Evolutionary conservation across 2,329 filamentous ascomycete genomes (phyloP), one percentile per base, ranked within the genome.

Genomic region (Tolypocladium pustulatum): DNA sequence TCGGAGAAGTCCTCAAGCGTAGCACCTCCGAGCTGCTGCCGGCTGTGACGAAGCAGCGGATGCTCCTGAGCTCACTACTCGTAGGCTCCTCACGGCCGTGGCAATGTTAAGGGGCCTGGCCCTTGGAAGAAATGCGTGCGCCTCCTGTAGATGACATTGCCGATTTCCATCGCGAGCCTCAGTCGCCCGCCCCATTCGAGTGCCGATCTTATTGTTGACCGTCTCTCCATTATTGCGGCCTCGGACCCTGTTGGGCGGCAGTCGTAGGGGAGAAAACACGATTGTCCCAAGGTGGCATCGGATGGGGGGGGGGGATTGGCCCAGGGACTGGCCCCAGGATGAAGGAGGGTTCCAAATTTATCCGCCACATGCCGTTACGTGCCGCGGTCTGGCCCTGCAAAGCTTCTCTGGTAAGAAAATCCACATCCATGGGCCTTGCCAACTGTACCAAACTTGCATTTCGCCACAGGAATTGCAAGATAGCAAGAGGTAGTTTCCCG

Each of bases 311-410:
- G 30, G 17, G 9, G 7, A 8, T 17, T 52, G 49, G 49, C 27
- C 17, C 27, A 32, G 27, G 27, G 49, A n/a, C 41, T 51, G 54
- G 58, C 62, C 61, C 62, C 62, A 54, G 60, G 56, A 37, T 57
- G 41, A 34, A 51, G 56, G 58, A n/a, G 43, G 51, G 46, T 60
- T 49, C 60, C 58, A 56, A 61, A 61, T 55, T 59, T 61, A 59
- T 61, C 60, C 61, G 60, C 61, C 59, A 57, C 58, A 58, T 61
- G 57, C 55, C 57, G 56, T 56, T 37, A 40, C 52, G 57, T 58
- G 25, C 20, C 25, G 27, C 57, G 37, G 30, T 27, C 20, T 27
- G 13, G 2, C 37, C 13, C 3, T 13, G 22, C 10, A 22, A 38
- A 10, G 20, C 17, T 41, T 22, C 17, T 41, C 4, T 7, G 9